Evolutionary conservation across 176 grass and related monocot genomes (phyloP).

Genomic region (Cenchrus purpureus): DNA sequence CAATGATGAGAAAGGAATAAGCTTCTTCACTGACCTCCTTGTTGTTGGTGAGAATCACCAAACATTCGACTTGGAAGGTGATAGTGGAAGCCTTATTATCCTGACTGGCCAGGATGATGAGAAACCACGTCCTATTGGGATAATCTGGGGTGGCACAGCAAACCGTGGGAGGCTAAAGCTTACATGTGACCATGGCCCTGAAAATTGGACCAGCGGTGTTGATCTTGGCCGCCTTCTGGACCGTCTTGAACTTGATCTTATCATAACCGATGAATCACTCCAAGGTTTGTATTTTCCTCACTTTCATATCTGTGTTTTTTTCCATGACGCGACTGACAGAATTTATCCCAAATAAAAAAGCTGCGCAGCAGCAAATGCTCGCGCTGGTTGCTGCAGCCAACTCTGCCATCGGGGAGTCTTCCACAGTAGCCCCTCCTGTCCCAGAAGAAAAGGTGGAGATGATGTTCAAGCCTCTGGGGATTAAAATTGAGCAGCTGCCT

Average conservation of each 20-base stretch:
- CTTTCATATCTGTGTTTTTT: not conserved
- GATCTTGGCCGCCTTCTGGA: slow-evolving; percentile 95
- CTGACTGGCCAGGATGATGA: slow-evolving; percentile 71
- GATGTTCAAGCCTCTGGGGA: slow-evolving; percentile 72
- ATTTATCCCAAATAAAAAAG: slow-evolving; percentile 56
- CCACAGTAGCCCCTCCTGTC: slow-evolving; percentile 34
- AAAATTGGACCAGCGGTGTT: slow-evolving; percentile 96
- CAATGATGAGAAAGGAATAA: slow-evolving; percentile 96
- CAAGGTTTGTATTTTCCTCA: slow-evolving; percentile 62
- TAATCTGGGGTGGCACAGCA: slow-evolving; percentile 96
- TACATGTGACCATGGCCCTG: slow-evolving; percentile 75
- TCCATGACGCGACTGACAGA: slow-evolving; percentile 31
- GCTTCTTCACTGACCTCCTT: slow-evolving; percentile 95
- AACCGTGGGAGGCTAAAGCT: slow-evolving; percentile 94
- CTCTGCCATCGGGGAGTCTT: slow-evolving; percentile 69
- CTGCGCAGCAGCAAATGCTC: slow-evolving; percentile 76
- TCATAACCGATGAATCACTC: slow-evolving; percentile 72
- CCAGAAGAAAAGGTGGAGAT: slow-evolving; percentile 63
- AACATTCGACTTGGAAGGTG: slow-evolving; percentile 97
- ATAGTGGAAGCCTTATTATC: slow-evolving; percentile 92
- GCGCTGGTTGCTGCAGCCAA: slow-evolving; percentile 57
- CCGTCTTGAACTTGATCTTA: slow-evolving; percentile 88
- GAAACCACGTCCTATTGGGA: slow-evolving; percentile 83
- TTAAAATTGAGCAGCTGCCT: slow-evolving; percentile 74
- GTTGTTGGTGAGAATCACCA: slow-evolving; percentile 92